These are phyloP conservation scores for Lentinus tigrinus DNA, from an alignment of 768 basidiomycete species.

Conservation along the genomic window DNA sequence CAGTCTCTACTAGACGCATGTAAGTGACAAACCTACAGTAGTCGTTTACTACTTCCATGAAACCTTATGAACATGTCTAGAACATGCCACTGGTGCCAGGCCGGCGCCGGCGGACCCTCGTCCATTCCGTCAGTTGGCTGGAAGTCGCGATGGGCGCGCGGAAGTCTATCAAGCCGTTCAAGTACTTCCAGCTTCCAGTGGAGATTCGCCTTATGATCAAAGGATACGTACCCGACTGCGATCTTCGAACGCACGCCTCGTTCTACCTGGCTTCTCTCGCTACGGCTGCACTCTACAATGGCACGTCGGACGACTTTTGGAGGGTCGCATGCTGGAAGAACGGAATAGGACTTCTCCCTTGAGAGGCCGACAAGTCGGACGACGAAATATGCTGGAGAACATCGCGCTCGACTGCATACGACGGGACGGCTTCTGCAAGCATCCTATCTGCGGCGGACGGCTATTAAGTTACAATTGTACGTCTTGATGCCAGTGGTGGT, in stretches of 20 bases:
- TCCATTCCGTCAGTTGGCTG: no score
- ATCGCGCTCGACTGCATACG: neutral
- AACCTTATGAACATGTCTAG: no score
- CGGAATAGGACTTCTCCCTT: neutral
- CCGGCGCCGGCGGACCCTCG: no score
- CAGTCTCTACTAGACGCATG: no score
- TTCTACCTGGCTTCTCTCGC: neutral
- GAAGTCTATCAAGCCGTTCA: neutral
- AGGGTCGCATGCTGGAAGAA: neutral
- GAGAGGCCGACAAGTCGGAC: neutral
- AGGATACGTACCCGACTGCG: neutral
- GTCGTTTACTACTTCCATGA: no score
- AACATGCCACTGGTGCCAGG: no score
- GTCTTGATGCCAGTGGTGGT: neutral
- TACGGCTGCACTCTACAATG: neutral
- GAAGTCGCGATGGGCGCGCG: neutral
- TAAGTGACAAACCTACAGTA: no score
- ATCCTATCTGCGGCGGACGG: neutral
- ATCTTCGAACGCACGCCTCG: neutral
- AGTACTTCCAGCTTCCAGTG: neutral
- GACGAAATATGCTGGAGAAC: neutral
- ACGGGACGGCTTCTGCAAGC: neutral
- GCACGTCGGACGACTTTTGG: neutral
- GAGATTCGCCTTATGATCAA: neutral
- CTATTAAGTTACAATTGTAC: neutral